Evolutionary conservation across 768 basidiomycete genomes (phyloP), one percentile per base, ranked within the genome.

Genomic region (Phanerochaete carnosa): DNA sequence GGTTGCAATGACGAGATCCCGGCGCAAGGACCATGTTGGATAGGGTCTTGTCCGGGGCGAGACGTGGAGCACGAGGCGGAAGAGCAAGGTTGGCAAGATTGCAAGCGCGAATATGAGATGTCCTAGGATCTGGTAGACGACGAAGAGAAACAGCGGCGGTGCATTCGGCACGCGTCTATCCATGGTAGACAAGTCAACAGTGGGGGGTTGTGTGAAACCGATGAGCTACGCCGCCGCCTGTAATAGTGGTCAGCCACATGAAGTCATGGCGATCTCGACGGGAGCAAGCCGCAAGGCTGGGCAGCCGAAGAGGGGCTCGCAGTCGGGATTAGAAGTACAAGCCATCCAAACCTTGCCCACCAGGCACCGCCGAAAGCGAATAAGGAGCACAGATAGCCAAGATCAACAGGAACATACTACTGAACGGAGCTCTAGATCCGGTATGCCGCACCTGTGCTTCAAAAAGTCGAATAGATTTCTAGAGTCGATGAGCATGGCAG

Each of bases 21-120:
- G 53, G 6, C 55, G 35, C 46, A 51, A 30, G 19, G 62, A 39
- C 62, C 62, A 63, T 22, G 52, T 51, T 16, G 54, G 58, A 28
- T 59, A 47, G 23, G 62, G 62, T 5, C 62, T 7, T 4, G 35
- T 39, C 7, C 16, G 13, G 2, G 62, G 62, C 2, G 33, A 25
- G 22, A 57, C 28, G 23, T 59, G 51, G 2, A 30, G 26, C 6
- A 60, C 37, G 35, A 29, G 46, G 33, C 60, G 54, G 26, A 19
- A 51, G 22, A 57, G 30, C 1, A 57, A 22, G 11, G 37, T 32
- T 19, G 58, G 51, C 0, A 63, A 1, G 30, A 60, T 45, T 28
- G 46, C 25, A 29, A 59, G n/a, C 13, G 35, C 39, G 47, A 62
- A 55, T 1, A 29, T 51, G 50, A 33, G 22, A 33, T 55, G 39